phyloP scores from a whole-genome alignment of 2,329 filamentous ascomycete species.

The Diaporthe caulivora region DNA sequence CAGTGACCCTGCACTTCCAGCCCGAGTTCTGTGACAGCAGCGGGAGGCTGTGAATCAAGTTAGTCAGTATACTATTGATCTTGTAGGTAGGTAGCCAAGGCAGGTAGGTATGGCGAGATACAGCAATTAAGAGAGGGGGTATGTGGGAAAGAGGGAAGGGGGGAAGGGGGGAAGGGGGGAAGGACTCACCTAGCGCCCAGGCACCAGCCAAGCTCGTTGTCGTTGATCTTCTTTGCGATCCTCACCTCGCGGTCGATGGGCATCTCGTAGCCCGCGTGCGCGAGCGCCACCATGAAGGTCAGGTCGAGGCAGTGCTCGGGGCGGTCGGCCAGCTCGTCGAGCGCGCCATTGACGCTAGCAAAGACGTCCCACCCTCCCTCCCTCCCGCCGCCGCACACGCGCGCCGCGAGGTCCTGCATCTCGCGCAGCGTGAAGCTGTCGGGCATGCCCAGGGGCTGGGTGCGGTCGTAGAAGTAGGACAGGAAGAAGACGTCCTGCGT shows the following conservation, averaged over 20 bases:
- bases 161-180: not conserved
- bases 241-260: constrained; percentile 95
- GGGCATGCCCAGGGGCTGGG: constrained; percentile 95
- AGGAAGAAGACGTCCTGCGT: constrained; percentile 95
- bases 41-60: constrained; percentile 73
- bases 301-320: constrained; percentile 95
- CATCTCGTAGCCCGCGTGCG: constrained; percentile 98
- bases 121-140: no score
- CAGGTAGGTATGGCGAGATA: no score
- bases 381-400: constrained; percentile 83
- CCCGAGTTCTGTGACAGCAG: constrained; percentile 84
- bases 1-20: constrained; percentile 88
- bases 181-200: constrained; percentile 87
- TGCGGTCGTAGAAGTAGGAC: constrained; percentile 98
- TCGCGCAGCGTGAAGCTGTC: constrained; percentile 94
- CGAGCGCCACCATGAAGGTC: constrained; percentile 93
- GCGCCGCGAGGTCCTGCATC: constrained; percentile 85
- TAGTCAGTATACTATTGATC: not conserved
- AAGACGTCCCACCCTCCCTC: constrained; percentile 81
- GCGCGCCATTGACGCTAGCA: constrained; percentile 77
- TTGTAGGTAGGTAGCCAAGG: not conserved
- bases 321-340: constrained; percentile 83
- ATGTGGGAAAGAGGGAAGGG: no score
- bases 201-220: constrained; percentile 97
- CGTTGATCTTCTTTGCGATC: constrained; percentile 99